Percentiles rank a stretch among this genome's conserved stretches.
Conservation (phyloP, 2,329 filamentous ascomycete genomes). For the Ophiostoma himal-ulmi region DNA sequence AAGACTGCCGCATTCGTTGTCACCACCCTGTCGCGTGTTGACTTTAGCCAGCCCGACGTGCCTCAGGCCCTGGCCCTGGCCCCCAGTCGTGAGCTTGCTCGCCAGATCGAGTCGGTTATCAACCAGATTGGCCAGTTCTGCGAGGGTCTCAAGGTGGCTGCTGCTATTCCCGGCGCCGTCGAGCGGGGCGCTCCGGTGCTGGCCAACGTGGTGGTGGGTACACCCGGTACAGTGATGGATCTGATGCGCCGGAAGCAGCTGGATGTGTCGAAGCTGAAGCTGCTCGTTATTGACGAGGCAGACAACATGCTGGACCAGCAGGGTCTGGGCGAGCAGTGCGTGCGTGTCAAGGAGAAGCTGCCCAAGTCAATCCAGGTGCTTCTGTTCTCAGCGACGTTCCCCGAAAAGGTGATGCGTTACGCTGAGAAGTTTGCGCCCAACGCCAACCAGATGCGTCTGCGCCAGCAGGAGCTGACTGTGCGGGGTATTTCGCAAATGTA, state of each 20-base stretch:
- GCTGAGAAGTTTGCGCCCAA: slow-evolving; percentile 78
- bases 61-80: slow-evolving; percentile 88
- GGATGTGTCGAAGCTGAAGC: slow-evolving; percentile 63
- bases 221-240: slow-evolving; percentile 88
- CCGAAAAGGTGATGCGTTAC: slow-evolving; percentile 76
- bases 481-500: slow-evolving; percentile 98
- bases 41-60: slow-evolving; percentile 59
- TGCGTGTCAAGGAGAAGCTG: slow-evolving; percentile 78
- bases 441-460: slow-evolving; percentile 79
- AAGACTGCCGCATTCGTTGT: slow-evolving; percentile 97
- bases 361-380: slow-evolving; percentile 75
- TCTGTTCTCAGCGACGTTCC: slow-evolving; percentile 92
- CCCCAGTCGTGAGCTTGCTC: slow-evolving; percentile 87
- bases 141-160: slow-evolving; percentile 65
- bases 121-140: slow-evolving; percentile 79
- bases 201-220: slow-evolving; percentile 81
- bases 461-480: slow-evolving; percentile 87
- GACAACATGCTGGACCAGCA: slow-evolving; percentile 99
- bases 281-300: slow-evolving; percentile 91
- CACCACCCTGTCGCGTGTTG: slow-evolving; percentile 81
- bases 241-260: slow-evolving; percentile 72
- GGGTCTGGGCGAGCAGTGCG: slow-evolving; percentile 90
- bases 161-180: slow-evolving; percentile 74
- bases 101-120: slow-evolving; percentile 86
- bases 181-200: slow-evolving; percentile 63